phyloP scores from a whole-genome alignment of 306 rosid genomes.

The Abrus pulchellus region DNA sequence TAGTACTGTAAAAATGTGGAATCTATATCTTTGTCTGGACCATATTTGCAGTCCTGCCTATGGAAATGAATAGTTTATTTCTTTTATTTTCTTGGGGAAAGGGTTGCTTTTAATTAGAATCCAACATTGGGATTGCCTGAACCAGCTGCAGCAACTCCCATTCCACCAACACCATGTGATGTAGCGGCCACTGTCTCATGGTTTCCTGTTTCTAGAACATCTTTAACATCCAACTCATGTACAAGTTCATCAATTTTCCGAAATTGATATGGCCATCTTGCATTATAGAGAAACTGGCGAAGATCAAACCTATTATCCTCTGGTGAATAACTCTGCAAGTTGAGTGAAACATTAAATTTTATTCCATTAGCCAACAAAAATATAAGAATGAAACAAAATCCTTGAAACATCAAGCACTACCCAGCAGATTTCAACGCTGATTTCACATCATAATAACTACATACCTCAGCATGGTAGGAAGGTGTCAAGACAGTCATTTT shows the following conservation, averaged over 20 bases:
- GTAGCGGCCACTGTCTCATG: slow-evolving; percentile 55
- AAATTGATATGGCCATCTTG: slow-evolving; percentile 95
- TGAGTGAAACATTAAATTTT: slow-evolving; percentile 33
- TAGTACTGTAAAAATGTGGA: slow-evolving; percentile 1
- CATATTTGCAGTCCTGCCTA: slow-evolving; percentile 27
- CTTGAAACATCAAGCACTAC: not conserved
- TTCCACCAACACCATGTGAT: slow-evolving; percentile 70
- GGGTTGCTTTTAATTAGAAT: slow-evolving; percentile 42
- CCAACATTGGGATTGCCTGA: slow-evolving; percentile 95
- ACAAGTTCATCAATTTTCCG: slow-evolving; percentile 88
- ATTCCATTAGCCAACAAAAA: slow-evolving; percentile 34
- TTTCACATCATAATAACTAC: not conserved
- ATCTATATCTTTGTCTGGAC: slow-evolving; percentile 9
- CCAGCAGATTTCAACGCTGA: slow-evolving; percentile 5
- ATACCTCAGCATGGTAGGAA: slow-evolving; percentile 96
- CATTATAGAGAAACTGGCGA: slow-evolving; percentile 87
- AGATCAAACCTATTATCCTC: slow-evolving; percentile 95
- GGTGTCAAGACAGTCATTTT: slow-evolving; percentile 94
- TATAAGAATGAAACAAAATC: slow-evolving; percentile 27
- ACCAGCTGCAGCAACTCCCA: slow-evolving; percentile 96
- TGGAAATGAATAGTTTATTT: slow-evolving; percentile 31
- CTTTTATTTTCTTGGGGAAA: slow-evolving; percentile 21
- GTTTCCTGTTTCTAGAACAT: slow-evolving; percentile 53
- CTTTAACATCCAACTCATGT: slow-evolving; percentile 61
- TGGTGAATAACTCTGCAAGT: slow-evolving; percentile 91